Percentiles rank a stretch among this genome's conserved stretches.
These are phyloP conservation scores for Aspergillus piperis DNA, from an alignment of 2,329 filamentous ascomycete species.

Conservation along the genomic window DNA sequence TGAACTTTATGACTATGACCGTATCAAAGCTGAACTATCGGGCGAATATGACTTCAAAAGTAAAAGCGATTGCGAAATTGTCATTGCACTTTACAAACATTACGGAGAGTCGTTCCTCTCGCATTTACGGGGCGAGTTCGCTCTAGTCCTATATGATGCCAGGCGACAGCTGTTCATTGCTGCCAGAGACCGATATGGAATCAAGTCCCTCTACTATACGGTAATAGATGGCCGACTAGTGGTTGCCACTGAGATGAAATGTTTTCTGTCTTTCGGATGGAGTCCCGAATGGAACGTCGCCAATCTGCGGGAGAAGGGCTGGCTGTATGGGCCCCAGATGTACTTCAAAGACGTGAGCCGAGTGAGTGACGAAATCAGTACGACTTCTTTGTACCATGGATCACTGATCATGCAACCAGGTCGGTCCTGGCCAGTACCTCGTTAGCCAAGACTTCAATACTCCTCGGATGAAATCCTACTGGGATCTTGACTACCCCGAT, in stretches of 20 bases:
- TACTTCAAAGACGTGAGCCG: conserved; percentile 54
- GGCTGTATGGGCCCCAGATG: conserved; percentile 50
- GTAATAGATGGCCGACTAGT: conserved; percentile 44
- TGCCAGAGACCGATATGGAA: conserved; percentile 57
- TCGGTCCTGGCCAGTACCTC: conserved; percentile 50
- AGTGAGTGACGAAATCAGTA: conserved; percentile 24
- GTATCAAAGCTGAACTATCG: conserved; percentile 42
- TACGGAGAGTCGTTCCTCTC: conserved; percentile 50
- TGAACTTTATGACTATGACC: conserved; percentile 59
- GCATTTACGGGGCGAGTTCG: conserved; percentile 58
- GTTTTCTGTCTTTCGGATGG: conserved; percentile 55
- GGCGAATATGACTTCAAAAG: conserved; percentile 50
- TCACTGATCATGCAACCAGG: conserved; percentile 24
- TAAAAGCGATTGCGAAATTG: conserved; percentile 54
- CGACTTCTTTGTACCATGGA: neutral
- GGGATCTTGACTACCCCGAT: conserved; percentile 56
- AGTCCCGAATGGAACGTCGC: conserved; percentile 56
- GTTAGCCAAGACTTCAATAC: conserved; percentile 42
- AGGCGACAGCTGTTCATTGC: conserved; percentile 47
- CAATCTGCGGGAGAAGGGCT: conserved; percentile 47
- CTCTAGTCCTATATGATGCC: conserved; percentile 55
- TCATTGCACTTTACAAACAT: conserved; percentile 55
- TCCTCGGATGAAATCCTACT: conserved; percentile 50
- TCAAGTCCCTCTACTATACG: conserved; percentile 60
- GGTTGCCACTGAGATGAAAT: conserved; percentile 57